A percentile compares a stretch with the other conserved stretches of the same genome.
Evolutionary conservation across 2,329 filamentous ascomycete species (phyloP).

Genomic region (Ceratocystis papillata): DNA sequence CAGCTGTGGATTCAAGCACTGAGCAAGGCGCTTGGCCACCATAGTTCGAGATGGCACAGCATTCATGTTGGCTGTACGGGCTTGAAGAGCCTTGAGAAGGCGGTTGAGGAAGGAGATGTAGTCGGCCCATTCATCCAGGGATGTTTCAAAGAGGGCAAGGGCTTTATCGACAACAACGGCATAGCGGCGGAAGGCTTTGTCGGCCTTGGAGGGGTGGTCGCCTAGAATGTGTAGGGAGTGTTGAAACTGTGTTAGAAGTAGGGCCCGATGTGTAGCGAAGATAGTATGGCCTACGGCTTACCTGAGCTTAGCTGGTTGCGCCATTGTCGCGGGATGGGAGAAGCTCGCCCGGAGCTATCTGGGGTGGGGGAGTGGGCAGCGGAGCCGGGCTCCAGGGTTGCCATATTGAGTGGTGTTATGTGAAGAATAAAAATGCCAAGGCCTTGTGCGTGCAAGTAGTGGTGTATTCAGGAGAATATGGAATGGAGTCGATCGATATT

Average conservation of each 20-base stretch:
- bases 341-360: conserved; percentile 71
- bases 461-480: neutral
- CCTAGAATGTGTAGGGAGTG: conserved; percentile 33
- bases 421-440: neutral
- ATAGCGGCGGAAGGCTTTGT: conserved; percentile 75
- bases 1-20: conserved; percentile 86
- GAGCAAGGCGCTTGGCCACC: conserved; percentile 82
- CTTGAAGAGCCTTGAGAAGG: conserved; percentile 84
- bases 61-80: conserved; percentile 60
- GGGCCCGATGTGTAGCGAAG: conserved; percentile 13
- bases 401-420: conserved; percentile 4
- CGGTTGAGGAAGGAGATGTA: conserved; percentile 95
- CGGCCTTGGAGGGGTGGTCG: conserved; percentile 43
- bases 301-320: conserved; percentile 67
- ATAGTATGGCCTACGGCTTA: conserved; percentile 33
- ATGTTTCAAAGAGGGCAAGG: conserved; percentile 79
- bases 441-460: neutral
- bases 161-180: conserved; percentile 78
- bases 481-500: neutral
- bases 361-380: conserved; percentile 52
- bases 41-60: conserved; percentile 70
- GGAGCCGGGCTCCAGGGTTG: conserved; percentile 32
- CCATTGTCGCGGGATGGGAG: conserved; percentile 64
- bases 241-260: neutral
- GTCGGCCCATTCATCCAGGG: conserved; percentile 96